phyloP scores from a whole-genome alignment of 331 rosid species.

The Stylosanthes scabra region DNA sequence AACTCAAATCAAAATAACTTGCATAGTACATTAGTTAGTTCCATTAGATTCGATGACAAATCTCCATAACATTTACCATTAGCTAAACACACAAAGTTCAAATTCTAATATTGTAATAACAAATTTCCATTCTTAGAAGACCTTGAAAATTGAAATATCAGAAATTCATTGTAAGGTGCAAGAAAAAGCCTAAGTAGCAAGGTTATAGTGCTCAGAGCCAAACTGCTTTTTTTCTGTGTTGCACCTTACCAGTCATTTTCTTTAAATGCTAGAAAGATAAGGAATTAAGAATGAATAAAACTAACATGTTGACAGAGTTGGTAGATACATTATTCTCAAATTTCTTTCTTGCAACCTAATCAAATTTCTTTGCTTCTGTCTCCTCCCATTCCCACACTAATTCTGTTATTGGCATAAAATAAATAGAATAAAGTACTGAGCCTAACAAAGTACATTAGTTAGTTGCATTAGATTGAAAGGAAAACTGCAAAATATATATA shows the following conservation, averaged over 20 bases:
- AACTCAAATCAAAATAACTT: no score
- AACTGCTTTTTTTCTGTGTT: conserved; percentile 1
- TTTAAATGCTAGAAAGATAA: conserved; percentile 19
- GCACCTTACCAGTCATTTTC: conserved; percentile 21
- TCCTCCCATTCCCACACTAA: conserved; percentile 94
- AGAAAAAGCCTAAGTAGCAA: conserved; percentile 19
- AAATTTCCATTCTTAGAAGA: background rate
- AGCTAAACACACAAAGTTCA: background rate
- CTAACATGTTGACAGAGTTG: conserved; percentile 65
- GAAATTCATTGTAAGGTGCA: conserved; percentile 23
- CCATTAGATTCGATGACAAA: conserved; percentile 1
- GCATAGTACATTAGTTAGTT: no score
- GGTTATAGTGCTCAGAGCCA: conserved; percentile 23
- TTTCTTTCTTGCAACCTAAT: conserved; percentile 48
- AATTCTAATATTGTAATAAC: conserved; percentile 1
- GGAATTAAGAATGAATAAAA: background rate
- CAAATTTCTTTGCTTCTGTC: conserved; percentile 67
- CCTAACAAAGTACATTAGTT: no score
- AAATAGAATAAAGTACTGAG: no score
- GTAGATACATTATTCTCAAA: conserved; percentile 43
- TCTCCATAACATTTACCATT: conserved; percentile 23
- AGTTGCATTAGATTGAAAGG: no score
- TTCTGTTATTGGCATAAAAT: conserved; percentile 67
- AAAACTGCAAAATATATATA: no score
- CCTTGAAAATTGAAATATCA: conserved; percentile 10